Percentiles rank a stretch among this genome's conserved stretches.
phyloP scores from a whole-genome alignment of 2,329 filamentous ascomycete species.

The Hypoxylon sp. region DNA sequence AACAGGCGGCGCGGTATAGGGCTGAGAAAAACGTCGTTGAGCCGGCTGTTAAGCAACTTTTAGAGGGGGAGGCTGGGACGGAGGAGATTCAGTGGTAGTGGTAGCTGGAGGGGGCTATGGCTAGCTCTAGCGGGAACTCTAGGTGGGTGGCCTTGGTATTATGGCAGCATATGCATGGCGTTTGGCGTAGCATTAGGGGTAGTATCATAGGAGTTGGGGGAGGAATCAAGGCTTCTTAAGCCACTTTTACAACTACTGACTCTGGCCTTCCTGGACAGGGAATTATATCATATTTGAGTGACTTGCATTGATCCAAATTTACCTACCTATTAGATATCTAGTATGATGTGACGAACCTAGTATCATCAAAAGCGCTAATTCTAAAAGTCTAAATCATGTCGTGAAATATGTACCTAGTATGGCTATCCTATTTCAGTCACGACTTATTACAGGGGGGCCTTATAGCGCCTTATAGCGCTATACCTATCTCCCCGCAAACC shows the following conservation, averaged over 20 bases:
- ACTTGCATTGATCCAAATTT: conserved; percentile 4
- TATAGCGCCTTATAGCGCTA: conserved; percentile 1
- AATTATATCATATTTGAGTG: background rate
- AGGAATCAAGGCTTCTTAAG: background rate
- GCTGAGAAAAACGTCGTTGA: conserved; percentile 58
- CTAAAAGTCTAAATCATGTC: background rate
- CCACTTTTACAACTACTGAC: background rate
- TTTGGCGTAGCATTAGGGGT: background rate
- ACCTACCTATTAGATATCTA: too few species aligned
- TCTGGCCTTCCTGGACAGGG: background rate
- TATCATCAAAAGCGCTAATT: background rate
- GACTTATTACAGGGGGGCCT: conserved; percentile 19
- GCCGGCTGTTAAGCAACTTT: conserved; percentile 56
- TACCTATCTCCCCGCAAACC: conserved; percentile 25
- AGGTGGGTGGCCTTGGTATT: conserved; percentile 13
- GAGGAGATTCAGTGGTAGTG: conserved; percentile 56
- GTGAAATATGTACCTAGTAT: background rate
- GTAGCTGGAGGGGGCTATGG: background rate
- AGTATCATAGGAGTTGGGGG: background rate
- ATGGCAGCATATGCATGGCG: conserved; percentile 2
- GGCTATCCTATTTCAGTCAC: conserved; percentile 14
- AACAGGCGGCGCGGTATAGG: conserved; percentile 67
- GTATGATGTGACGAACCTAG: background rate
- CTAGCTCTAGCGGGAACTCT: background rate
- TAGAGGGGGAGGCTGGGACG: conserved; percentile 48